phyloP scores from a whole-genome alignment of 2,329 filamentous ascomycete species.

The Colletotrichum zoysiae region DNA sequence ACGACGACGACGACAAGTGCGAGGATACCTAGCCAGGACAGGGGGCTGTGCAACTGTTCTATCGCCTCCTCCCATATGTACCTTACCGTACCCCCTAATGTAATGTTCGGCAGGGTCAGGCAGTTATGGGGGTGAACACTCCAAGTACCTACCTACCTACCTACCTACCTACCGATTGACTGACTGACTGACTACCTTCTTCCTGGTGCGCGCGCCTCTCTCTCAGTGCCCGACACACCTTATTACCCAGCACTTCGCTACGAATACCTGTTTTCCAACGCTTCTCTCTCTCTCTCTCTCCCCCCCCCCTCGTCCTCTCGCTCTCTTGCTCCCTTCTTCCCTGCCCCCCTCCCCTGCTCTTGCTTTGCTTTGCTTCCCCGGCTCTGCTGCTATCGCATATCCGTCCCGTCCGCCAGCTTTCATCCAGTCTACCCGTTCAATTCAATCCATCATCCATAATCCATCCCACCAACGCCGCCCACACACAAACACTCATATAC shows the following conservation, averaged over 20 bases:
- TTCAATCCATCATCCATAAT: conserved; percentile 9
- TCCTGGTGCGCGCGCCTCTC: background rate
- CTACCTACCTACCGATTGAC: no score
- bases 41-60: conserved; percentile 20
- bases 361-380: conserved; percentile 5
- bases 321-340: background rate
- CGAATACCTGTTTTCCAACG: background rate
- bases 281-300: background rate
- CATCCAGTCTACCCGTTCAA: conserved; percentile 15
- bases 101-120: background rate
- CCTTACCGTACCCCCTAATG: background rate
- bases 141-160: conserved; percentile 1
- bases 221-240: background rate
- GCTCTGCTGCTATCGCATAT: background rate
- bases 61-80: background rate
- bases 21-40: background rate
- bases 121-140: background rate
- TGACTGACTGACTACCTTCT: no score
- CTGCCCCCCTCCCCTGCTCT: background rate
- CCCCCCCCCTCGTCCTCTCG: background rate
- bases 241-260: conserved; percentile 10
- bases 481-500: background rate
- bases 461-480: conserved; percentile 5
- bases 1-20: conserved; percentile 12
- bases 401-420: conserved; percentile 5